Evolutionary conservation across 345 rosid species (phyloP).

Genomic region (Pistacia atlantica): DNA sequence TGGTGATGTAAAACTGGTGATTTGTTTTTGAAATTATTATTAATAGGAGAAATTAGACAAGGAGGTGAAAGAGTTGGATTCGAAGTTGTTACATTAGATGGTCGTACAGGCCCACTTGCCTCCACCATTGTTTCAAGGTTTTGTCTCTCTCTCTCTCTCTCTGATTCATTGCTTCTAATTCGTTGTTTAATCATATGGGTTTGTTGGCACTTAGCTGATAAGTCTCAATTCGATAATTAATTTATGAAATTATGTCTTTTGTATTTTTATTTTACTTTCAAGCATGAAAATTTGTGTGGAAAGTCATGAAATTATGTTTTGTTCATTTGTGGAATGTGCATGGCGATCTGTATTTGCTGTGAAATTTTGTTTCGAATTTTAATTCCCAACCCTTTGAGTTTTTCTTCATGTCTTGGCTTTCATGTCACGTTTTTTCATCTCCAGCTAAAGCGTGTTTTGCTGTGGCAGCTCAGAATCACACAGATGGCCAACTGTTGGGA

Average conservation of each 20-base stretch:
- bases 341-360: not conserved
- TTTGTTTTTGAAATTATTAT: not conserved
- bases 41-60: slow-evolving; percentile 53
- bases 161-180: not conserved
- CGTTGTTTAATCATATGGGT: not conserved
- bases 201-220: not conserved
- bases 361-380: no score
- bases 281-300: not conserved
- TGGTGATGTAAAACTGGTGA: not conserved
- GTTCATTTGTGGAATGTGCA: not conserved
- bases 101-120: slow-evolving; percentile 61
- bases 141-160: not conserved
- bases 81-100: slow-evolving; percentile 62
- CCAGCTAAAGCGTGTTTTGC: slow-evolving; percentile 14
- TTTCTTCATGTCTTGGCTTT: not conserved
- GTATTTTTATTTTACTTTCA: not conserved
- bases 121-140: slow-evolving; percentile 52
- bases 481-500: slow-evolving; percentile 75
- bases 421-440: not conserved
- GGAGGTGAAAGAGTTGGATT: slow-evolving; percentile 65
- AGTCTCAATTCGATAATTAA: not conserved
- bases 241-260: not conserved
- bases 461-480: slow-evolving; percentile 51
- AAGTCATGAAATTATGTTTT: not conserved
- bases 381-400: not conserved